Base-by-base conservation (phyloP, 1,139 yeast species). In the Geotrichum klebahnii region DNA sequence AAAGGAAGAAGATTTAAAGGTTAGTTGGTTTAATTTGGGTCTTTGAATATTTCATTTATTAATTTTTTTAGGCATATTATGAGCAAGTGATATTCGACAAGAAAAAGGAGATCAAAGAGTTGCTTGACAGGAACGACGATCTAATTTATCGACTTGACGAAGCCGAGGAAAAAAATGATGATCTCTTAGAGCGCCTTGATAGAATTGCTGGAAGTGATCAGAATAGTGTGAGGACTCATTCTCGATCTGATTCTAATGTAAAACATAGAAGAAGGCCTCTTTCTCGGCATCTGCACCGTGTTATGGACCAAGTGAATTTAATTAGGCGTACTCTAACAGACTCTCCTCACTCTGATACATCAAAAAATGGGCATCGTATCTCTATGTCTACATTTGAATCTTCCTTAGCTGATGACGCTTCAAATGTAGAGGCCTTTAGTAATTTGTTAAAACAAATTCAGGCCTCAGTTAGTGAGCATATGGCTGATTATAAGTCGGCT, bases 391-490 rank as follows among this genome's bases (percentile, higher is more conserved):
- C 33, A 12, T 10, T 37, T 16, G 50, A 46, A 22, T 40, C 34
- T 33, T 40, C 41, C 3, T 19, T 40, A 16, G 34, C 32, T 32
- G 44, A 39, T 10, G 47, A 43, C 12, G 26, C 36, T 24, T 28
- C 46, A 2, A 43, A 32, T 12, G 28, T 34, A 8, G 51, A 48
- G 10, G 47, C 44, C 10, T 43, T 48, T 17, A 28, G 47, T 17
- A 32, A 28, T 14, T n/a, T 48, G 20, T 26, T 48, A n/a, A 5
- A 39, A 14, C 51, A 48, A 29, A 32, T 48, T 12, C 44, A 48
- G 31, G 19, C 41, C 6, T 22, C 34, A 3, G 20, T 44, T 12
- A 23, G 26, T 3, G 29, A 20, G 6, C 36, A 36, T 26, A 23
- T 36, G 31, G 32, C 28, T 4, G 37, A 36, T 1, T 31, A 36